A percentile compares a stretch with the other conserved stretches of the same genome.
phyloP scores from a whole-genome alignment of 805 yeast species.

The Metschnikowia vanudenii region DNA sequence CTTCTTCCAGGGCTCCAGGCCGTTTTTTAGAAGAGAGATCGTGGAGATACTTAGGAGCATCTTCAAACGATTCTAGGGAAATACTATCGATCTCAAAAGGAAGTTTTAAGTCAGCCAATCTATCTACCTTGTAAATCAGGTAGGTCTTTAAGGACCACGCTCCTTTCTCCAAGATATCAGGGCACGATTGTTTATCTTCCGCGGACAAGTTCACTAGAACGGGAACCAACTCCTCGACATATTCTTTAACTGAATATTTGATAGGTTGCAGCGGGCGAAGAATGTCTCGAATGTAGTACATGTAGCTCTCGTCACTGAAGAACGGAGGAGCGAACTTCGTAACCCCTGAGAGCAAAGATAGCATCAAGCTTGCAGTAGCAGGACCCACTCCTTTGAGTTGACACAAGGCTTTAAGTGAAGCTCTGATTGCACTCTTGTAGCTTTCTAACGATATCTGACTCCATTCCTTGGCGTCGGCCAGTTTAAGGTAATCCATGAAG shows the following conservation, averaged over 20 bases:
- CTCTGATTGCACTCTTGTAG: conserved; percentile 24
- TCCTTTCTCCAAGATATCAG: conserved; percentile 29
- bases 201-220: conserved; percentile 7
- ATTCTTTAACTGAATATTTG: conserved; percentile 44
- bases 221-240: conserved; percentile 34
- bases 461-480: conserved; percentile 9
- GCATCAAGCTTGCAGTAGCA: conserved; percentile 47
- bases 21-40: background rate
- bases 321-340: conserved; percentile 40
- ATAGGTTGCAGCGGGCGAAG: conserved; percentile 28
- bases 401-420: conserved; percentile 31
- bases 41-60: background rate
- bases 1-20: background rate
- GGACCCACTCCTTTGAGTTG: conserved; percentile 49
- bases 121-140: conserved; percentile 25
- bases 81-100: conserved; percentile 21
- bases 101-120: conserved; percentile 24
- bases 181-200: background rate
- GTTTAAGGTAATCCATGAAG: conserved; percentile 11
- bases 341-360: conserved; percentile 32
- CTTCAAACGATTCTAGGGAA: conserved; percentile 6
- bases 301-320: conserved; percentile 49
- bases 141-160: conserved; percentile 39
- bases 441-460: conserved; percentile 1
- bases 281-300: conserved; percentile 31